Base-by-base conservation (phyloP, 345 rosid species). In the Draba incana region DNA sequence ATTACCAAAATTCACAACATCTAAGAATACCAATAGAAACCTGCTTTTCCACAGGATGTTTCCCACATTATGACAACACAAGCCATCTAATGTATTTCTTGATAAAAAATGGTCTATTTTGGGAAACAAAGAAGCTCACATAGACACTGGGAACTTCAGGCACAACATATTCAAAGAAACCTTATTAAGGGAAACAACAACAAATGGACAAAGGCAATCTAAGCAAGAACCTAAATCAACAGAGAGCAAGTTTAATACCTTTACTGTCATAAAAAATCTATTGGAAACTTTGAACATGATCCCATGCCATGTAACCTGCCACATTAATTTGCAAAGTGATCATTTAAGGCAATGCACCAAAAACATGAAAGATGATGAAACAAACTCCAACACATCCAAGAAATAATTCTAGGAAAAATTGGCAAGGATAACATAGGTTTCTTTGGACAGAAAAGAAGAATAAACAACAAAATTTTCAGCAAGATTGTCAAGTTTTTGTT, bases 201-300 rank as follows among this genome's bases (percentile, higher is more conserved):
- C 14, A 49, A 47, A 69, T 42, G 4, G 14, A 69, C 58, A 41
- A 48, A 59, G 4, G 49, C 31, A 58, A 57, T 39, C 16, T 50
- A 27, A 59, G 35, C n/a, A 69, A 31, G 2, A 57, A 47, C 35
- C 31, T 55, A 13, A 56, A 68, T 15, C 64, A 68, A 4, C 49
- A n/a, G n/a, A n/a, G n/a, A n/a, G n/a, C n/a, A n/a, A n/a, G n/a
- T n/a, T 38, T 64, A 47, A 64, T 1, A 38, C 70, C 15, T 24
- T 0, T 31, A 53, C 14, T 8, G 12, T 38, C 47, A 35, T 8
- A 46, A 10, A 45, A 25, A 61, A 27, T 5, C 10, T n/a, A 47
- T n/a, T n/a, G n/a, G n/a, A 95, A 77, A 66, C 86, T 86, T 74
- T 86, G 85, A 66, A 95, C 90, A 61, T 71, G 81, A 76, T 96